Base-by-base conservation (phyloP, 2,329 filamentous ascomycete species). In the Trichoderma oligosporum region DNA sequence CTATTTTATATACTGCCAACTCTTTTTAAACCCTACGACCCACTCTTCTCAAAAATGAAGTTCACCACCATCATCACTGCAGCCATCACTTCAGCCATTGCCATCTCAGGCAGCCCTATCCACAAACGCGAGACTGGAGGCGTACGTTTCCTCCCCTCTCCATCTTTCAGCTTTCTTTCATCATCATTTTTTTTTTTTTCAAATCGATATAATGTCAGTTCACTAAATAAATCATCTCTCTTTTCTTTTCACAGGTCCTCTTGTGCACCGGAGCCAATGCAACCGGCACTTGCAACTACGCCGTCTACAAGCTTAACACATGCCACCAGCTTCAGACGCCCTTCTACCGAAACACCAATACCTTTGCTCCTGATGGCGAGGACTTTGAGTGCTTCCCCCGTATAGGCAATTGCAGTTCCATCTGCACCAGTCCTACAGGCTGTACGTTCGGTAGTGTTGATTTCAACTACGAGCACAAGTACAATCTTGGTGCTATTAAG, bases 281-380 rank as follows among this genome's bases (percentile, higher is more conserved):
- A 18, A 80, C 78, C 2, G 79, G 78, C 31, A 62, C 64, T 8
- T 82, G 79, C 70, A 62, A 66, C 45, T 69, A 81, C 63, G 59
- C 69, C 20, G 71, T 75, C 42, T 79, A 78, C 65, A 47, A 72
- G 11, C 64, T 82, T 44, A 52, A 69, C 42, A 38, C 41, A 9
- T 82, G 80, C 68, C 68, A 78, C 66, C 69, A 81, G 66, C 70
- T 82, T 52, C 65, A 70, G 2, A 59, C 63, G 7, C 71, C 70
- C n/a, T 77, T 74, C 58, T 65, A 66, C 61, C 61, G 67, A 38
- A 78, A 80, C 66, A 70, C 72, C 29, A 70, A 65, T 53, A 82
- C 80, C 0, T 82, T 82, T 63, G 77, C 77, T 2, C 77, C 76
- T 7, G 78, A 82, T 59, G 76, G 73, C 35, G 78, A 78, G 44